phyloP scores from a whole-genome alignment of 345 rosid genomes.

The Boechera divaricarpa region DNA sequence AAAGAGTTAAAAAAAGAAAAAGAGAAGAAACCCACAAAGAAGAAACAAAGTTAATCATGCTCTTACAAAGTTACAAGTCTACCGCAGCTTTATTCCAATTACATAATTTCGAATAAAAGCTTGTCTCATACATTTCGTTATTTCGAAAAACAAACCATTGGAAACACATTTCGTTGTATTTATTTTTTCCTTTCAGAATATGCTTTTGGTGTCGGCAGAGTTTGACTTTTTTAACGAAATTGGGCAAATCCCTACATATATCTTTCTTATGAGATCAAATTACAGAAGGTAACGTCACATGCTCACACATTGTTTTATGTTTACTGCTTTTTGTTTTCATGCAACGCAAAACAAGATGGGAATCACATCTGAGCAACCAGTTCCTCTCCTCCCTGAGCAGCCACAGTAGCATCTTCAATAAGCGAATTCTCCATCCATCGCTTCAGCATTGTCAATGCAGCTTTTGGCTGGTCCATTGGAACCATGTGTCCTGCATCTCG shows the following conservation, averaged over 20 bases:
- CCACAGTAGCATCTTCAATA: conserved; percentile 34
- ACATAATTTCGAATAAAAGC: background rate
- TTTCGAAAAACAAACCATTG: background rate
- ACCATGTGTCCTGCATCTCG: conserved; percentile 98
- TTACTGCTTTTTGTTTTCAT: conserved; percentile 13
- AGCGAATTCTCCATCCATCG: conserved; percentile 76
- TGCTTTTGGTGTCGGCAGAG: conserved; percentile 7
- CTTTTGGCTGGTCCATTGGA: conserved; percentile 98
- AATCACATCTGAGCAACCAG: conserved; percentile 75
- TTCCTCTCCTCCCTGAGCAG: conserved; percentile 37
- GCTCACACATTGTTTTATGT: conserved; percentile 15
- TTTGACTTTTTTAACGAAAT: conserved; percentile 5
- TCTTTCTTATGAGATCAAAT: conserved; percentile 8
- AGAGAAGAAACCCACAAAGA: too few relatives aligned
- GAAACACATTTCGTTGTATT: background rate
- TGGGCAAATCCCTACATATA: conserved; percentile 22
- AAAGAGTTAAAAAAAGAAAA: too few relatives aligned
- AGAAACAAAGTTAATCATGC: too few relatives aligned
- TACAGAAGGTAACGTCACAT: conserved; percentile 6
- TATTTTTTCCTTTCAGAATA: background rate
- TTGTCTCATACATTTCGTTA: background rate
- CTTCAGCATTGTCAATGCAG: conserved; percentile 82
- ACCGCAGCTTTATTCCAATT: background rate
- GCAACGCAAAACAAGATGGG: conserved; percentile 13
- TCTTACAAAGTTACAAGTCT: background rate